phyloP scores from a whole-genome alignment of 2,329 filamentous ascomycete species.

The Lachnellula cervina region DNA sequence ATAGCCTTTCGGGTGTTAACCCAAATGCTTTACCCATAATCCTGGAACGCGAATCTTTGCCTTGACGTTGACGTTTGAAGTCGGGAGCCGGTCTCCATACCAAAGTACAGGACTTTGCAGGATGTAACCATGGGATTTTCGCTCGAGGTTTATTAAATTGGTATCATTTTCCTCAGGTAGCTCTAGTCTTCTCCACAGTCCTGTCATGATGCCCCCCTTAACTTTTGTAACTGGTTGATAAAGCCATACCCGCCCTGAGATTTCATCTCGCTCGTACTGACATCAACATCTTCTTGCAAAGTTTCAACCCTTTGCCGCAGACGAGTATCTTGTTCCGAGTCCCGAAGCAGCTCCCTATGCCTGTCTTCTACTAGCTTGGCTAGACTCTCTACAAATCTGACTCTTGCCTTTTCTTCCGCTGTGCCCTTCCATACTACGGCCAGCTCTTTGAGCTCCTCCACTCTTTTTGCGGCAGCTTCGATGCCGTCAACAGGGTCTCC shows the following conservation, averaged over 20 bases:
- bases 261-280: slow-evolving; percentile 18
- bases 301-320: slow-evolving; percentile 23
- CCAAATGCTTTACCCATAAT: too few species aligned
- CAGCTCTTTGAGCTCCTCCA: slow-evolving; percentile 73
- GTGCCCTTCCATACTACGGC: slow-evolving; percentile 91
- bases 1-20: too few species aligned
- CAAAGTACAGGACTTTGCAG: neutral
- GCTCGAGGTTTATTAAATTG: neutral
- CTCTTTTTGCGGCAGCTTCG: slow-evolving; percentile 65
- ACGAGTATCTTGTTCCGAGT: slow-evolving; percentile 27
- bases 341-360: slow-evolving; percentile 30
- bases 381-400: slow-evolving; percentile 75
- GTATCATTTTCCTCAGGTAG: neutral
- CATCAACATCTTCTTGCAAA: slow-evolving; percentile 20
- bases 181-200: neutral
- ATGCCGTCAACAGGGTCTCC: slow-evolving; percentile 61
- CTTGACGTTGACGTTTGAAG: too few species aligned
- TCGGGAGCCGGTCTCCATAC: too few species aligned
- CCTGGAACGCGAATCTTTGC: too few species aligned
- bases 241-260: slow-evolving; percentile 31
- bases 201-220: slow-evolving; percentile 28
- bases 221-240: slow-evolving; percentile 32
- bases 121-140: neutral
- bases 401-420: slow-evolving; percentile 81
- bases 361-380: slow-evolving; percentile 78